Base-by-base conservation (phyloP, 306 rosid species). In the Prunus mira region DNA sequence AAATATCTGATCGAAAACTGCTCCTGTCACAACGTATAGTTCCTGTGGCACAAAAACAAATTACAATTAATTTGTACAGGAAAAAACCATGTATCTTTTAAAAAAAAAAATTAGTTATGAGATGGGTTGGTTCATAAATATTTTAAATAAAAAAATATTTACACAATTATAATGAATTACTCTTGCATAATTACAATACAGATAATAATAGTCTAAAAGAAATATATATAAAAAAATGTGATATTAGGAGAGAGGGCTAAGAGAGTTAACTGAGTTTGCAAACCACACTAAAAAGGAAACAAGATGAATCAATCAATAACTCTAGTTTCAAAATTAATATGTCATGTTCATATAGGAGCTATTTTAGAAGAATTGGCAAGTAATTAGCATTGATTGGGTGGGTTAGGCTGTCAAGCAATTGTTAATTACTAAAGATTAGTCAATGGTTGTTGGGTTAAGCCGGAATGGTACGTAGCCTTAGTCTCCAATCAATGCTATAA, bases 21-120 rank as follows among this genome's bases (percentile, higher is more conserved):
- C 81, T 92, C 76, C 98, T 86, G 66, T 95, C 97, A 67, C 98
- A 95, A 75, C 87, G 84, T 78, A 92, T 85, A 41, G 86, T 89
- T 80, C 93, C 96, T 86, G 18, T 7, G 34, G 43, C 43, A 57
- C 12, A 2, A 11, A 67, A 58, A 32, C 41, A 17, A 69, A 6
- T 14, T 17, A 56, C 12, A 72, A 19, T 10, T 14, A 43, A 68
- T 25, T 19, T 45, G 9, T 38, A 6, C 1, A 32, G 38, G 38
- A 38, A 38, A 6, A 34, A 34, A 1, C 41, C 41, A 34, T 34
- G 41, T 34, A 34, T 34, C 0, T 4, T 30, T 30, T 30, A 3
- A 3, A 1, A 25, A 0, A 0, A 0, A 28, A 28, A 30, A 30
- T 30, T 32, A 32, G 1, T 32, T 32, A 32, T 32, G 38, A 32